Percentiles rank a stretch among this genome's conserved stretches.
phyloP scores from a whole-genome alignment of 2,329 filamentous ascomycete genomes.

The Ascochyta fabae region DNA sequence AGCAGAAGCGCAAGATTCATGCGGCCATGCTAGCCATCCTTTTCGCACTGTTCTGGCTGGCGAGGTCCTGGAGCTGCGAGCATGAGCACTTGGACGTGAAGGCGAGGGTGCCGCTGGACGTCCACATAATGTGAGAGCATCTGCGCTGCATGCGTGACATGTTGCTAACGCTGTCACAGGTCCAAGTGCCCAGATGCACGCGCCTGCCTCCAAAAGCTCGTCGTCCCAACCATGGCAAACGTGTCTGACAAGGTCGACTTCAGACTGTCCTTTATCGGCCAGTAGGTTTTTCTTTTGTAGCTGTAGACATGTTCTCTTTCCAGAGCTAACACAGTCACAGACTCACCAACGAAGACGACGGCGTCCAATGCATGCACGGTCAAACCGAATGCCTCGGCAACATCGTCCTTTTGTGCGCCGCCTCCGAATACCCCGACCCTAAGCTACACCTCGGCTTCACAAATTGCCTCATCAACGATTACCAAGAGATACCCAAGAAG shows the following conservation, averaged over 20 bases:
- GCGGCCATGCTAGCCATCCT: slow-evolving; percentile 34
- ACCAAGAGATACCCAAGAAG: slow-evolving; percentile 76
- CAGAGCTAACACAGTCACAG: slow-evolving; percentile 44
- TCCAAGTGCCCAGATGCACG: slow-evolving; percentile 88
- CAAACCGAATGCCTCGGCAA: slow-evolving; percentile 91
- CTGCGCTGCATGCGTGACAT: not conserved
- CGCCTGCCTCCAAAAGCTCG: slow-evolving; percentile 79
- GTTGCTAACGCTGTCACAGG: slow-evolving; percentile 23
- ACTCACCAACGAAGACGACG: slow-evolving; percentile 74
- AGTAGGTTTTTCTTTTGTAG: slow-evolving; percentile 54
- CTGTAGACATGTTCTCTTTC: not conserved
- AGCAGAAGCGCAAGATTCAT: slow-evolving; percentile 35
- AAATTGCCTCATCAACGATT: slow-evolving; percentile 84
- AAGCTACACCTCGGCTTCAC: slow-evolving; percentile 92
- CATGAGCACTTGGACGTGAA: slow-evolving; percentile 32
- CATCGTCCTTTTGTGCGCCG: slow-evolving; percentile 91
- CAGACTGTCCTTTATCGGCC: slow-evolving; percentile 86
- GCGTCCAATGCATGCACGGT: slow-evolving; percentile 87
- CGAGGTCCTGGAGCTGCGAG: slow-evolving; percentile 34
- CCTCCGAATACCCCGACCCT: slow-evolving; percentile 79
- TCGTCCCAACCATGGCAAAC: slow-evolving; percentile 86
- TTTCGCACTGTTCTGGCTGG: slow-evolving; percentile 42
- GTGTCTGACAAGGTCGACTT: slow-evolving; percentile 88
- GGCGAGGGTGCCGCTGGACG: slow-evolving; percentile 76
- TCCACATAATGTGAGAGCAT: slow-evolving; percentile 78